Evolutionary conservation across 177 flowering plant species (phyloP).

Genomic region (Tripterygium wilfordii): DNA sequence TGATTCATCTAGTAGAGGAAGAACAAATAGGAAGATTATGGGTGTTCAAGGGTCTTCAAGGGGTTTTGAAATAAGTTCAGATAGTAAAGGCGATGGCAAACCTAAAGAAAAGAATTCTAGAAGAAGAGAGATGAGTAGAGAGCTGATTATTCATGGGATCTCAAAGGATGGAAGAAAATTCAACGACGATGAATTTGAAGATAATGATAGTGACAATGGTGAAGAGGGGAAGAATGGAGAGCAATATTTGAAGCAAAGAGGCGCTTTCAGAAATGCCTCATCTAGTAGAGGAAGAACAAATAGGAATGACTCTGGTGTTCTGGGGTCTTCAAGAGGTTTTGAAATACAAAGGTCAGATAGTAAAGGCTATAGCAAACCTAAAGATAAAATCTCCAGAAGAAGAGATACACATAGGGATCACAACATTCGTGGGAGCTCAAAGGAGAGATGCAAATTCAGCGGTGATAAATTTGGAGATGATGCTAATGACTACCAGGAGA

Average conservation of each 20-base stretch:
- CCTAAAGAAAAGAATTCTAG: conserved; percentile 3
- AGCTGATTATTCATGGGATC: not conserved
- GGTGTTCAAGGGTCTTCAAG: conserved; percentile 6
- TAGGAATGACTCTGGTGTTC: conserved; percentile 10
- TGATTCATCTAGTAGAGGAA: conserved; percentile 8
- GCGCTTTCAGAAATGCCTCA: conserved; percentile 1
- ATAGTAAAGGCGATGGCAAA: conserved; percentile 9
- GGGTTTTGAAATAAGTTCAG: no score
- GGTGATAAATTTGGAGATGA: not conserved
- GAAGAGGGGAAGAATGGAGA: conserved; percentile 19
- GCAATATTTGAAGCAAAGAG: conserved; percentile 11
- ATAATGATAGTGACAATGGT: conserved; percentile 18
- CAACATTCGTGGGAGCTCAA: not conserved
- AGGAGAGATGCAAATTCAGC: not conserved
- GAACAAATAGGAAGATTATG: conserved; percentile 7
- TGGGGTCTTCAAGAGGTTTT: conserved; percentile 5
- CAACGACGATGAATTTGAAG: conserved; percentile 23
- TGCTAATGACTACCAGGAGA: conserved; percentile 18
- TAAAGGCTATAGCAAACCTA: conserved; percentile 11
- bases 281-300: conserved; percentile 11
- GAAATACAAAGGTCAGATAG: conserved; percentile 6
- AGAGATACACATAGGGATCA: not conserved
- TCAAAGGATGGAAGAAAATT: conserved; percentile 8
- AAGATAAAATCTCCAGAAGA: not conserved
- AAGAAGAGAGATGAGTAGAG: not conserved